Base-by-base conservation (phyloP, 1,139 yeast genomes). In the Diutina pseudorugosa region DNA sequence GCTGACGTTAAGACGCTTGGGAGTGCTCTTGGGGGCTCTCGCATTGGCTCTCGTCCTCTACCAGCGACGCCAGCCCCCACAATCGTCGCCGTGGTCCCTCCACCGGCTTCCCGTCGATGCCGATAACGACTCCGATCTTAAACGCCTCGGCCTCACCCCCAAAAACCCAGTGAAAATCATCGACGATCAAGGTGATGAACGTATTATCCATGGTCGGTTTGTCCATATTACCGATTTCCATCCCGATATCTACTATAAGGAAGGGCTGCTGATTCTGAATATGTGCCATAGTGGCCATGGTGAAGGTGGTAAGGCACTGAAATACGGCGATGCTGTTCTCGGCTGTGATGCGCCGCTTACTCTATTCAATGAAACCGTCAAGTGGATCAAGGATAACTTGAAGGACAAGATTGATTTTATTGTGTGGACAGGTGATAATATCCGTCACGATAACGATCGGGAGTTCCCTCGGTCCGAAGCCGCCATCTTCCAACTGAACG, bases 371-470 rank as follows among this genome's bases (percentile, higher is more conserved):
- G 75, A 73, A 14, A 87, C 95, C 0, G 69, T 88, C 53, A 64
- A 73, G 47, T 88, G 94, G 94, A 69, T 87, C 1, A 66, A 71
- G 30, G 70, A 73, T 8, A 81, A 86, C 58, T 64, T 86, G 53
- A 77, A 75, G 56, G 94, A 85, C 62, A 82, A 86, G 57, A 82
- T 88, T 51, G 96, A 88, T 65, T 88, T 88, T 63, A 83, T 88
- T 33, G 77, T 88, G 18, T 88, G 96, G 96, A 87, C 95, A 0
- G 96, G 96, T 40, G 96, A 88, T 66, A 88, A 87, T 60, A 80
- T 86, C 48, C 75, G 96, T 53, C 96, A 88, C 64, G 96, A 88
- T 64, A 85, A 84, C 61, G 96, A 88, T 66, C 72, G 94, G 62
- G 63, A 66, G 43, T 68, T 68, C 61, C 95, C 95, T 2, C 77